phyloP scores from a whole-genome alignment of 2,329 filamentous ascomycete genomes.

The Triangularia setosa region DNA sequence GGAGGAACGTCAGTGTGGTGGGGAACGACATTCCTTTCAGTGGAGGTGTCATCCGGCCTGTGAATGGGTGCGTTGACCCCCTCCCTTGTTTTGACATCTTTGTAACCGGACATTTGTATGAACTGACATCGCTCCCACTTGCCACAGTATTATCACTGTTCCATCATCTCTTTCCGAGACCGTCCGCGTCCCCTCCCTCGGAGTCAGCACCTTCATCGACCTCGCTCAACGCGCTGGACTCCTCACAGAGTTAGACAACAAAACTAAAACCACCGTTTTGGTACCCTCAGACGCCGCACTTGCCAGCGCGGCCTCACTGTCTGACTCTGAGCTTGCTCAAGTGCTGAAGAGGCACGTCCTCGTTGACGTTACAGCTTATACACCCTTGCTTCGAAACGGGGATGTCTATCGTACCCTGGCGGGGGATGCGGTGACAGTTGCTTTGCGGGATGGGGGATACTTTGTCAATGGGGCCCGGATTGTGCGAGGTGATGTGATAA shows the following conservation, averaged over 20 bases:
- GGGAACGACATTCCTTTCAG: background rate
- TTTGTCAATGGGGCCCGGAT: conserved; percentile 8
- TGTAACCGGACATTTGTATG: too few species aligned
- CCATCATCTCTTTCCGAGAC: background rate
- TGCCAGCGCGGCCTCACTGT: background rate
- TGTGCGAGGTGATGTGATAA: conserved; percentile 7
- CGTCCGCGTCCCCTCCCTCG: background rate
- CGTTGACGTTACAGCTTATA: conserved; percentile 5
- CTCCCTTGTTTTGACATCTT: too few species aligned
- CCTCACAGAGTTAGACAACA: conserved; percentile 7
- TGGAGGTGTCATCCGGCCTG: background rate
- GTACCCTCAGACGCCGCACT: conserved; percentile 5
- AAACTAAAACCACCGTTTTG: conserved; percentile 7
- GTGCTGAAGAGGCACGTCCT: conserved; percentile 3
- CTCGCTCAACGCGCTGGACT: conserved; percentile 6
- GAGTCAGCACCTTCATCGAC: background rate
- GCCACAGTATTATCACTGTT: background rate
- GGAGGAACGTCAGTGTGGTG: background rate
- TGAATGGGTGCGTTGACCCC: background rate
- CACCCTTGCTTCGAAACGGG: conserved; percentile 7
- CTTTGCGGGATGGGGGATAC: conserved; percentile 4
- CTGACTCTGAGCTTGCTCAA: conserved; percentile 6
- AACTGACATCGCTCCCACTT: background rate
- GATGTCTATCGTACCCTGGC: conserved; percentile 6
- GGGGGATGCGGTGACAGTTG: conserved; percentile 6